Base-by-base conservation (phyloP, 495 filamentous ascomycete genomes). In the Hyaloscypha finlandica region DNA sequence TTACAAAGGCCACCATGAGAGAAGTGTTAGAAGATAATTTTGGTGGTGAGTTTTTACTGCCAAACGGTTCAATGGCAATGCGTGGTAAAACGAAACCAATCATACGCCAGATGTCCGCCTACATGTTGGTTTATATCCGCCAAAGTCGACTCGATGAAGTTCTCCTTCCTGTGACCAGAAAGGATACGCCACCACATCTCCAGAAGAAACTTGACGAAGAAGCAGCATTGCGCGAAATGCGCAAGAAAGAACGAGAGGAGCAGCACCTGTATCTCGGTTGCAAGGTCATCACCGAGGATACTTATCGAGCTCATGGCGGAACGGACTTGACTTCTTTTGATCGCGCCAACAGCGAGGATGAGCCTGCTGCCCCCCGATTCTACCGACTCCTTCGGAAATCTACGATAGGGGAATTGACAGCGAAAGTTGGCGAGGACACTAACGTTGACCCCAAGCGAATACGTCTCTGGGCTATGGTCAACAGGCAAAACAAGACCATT, bases 101-200 rank as follows among this genome's bases (percentile, higher is more conserved):
- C n/a, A 83, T 85, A 77, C 77, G 84, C 31, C 81, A 84, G 37
- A 85, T 83, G 78, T 88, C 83, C 71, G 96, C 95, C 19, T 99
- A 99, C 80, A 99, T 99, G 95, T 78, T 99, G 79, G 96, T 99
- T 16, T 99, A 99, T 74, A 89, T 98, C 68, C 90, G 96, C 32
- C 92, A 97, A 78, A 90, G 88, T 58, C 85, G 89, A 54, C 77
- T 92, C 42, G 92, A 97, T 73, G 83, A 89, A 68, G 88, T 97
- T 64, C 84, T 99, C 60, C 85, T 88, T 57, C 85, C 89, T 0
- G 88, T 95, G 51, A 83, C 85, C 14, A 81, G 88, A 54, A 86
- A 89, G 1, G 92, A 97, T 71, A 89, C 92, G 25, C 95, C 95
- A 16, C 73, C 81, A 57, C 94, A 98, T 78, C 90, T 99, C 62